Conservation (phyloP, 2,329 filamentous ascomycete genomes). For the Xenosphaeropsis pyriputrescens region DNA sequence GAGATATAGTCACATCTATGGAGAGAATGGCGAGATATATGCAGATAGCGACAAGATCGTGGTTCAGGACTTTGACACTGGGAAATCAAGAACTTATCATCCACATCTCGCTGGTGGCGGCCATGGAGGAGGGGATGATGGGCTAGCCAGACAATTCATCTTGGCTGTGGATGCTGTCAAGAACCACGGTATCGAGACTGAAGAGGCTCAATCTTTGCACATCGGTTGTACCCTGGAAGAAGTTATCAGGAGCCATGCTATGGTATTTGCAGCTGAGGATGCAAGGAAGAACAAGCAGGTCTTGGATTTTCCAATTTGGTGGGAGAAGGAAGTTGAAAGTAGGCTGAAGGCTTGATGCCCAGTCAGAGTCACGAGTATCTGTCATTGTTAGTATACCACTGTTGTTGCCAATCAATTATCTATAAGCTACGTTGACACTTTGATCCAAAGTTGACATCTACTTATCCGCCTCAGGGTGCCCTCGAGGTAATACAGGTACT, state of each 20-base stretch:
- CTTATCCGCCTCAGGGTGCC: too few relatives aligned
- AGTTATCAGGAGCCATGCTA: conserved; percentile 73
- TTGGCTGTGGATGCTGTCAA: conserved; percentile 69
- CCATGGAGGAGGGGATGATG: conserved; percentile 69
- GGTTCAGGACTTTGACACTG: conserved; percentile 56
- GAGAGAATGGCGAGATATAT: conserved; percentile 69
- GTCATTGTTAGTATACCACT: too few relatives aligned
- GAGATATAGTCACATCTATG: conserved; percentile 74
- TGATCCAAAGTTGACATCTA: too few relatives aligned
- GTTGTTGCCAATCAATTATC: too few relatives aligned
- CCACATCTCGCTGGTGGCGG: conserved; percentile 45
- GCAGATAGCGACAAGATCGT: conserved; percentile 71
- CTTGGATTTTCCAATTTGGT: conserved; percentile 66
- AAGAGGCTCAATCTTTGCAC: conserved; percentile 57
- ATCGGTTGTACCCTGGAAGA: conserved; percentile 80
- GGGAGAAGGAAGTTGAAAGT: conserved; percentile 38
- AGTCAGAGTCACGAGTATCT: too few relatives aligned
- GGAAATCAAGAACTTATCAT: conserved; percentile 35
- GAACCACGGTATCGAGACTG: conserved; percentile 48
- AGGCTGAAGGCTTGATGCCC: conserved; percentile 3
- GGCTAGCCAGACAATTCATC: conserved; percentile 71
- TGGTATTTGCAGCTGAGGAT: conserved; percentile 90
- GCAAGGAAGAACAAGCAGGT: conserved; percentile 56
- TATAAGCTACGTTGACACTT: too few relatives aligned
- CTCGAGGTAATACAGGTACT: too few relatives aligned